Percentiles rank a stretch among this genome's conserved stretches.
phyloP scores from a whole-genome alignment of 495 filamentous ascomycete species.

The Cercophora sp. region DNA sequence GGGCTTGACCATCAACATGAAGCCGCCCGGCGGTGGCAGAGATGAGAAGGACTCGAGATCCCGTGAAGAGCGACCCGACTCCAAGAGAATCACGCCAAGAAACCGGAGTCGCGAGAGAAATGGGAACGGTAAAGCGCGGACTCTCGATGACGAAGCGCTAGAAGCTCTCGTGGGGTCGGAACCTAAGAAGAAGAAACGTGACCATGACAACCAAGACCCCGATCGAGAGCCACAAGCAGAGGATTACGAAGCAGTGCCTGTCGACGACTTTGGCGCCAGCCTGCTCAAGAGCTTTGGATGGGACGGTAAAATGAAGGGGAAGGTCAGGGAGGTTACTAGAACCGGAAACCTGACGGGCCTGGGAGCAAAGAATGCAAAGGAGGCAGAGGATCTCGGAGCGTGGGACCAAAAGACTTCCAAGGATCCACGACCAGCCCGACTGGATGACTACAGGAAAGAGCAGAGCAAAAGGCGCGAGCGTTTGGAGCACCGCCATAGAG shows the following conservation, averaged over 20 bases:
- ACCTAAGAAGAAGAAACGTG: conserved; percentile 11
- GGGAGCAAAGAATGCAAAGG: conserved; percentile 67
- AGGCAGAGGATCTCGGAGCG: conserved; percentile 58
- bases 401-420: conserved; percentile 34
- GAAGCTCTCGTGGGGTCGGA: conserved; percentile 68
- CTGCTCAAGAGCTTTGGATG: conserved; percentile 89
- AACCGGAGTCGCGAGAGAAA: conserved; percentile 37
- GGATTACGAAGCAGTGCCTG: conserved; percentile 82
- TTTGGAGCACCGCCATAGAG: conserved; percentile 34
- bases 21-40: conserved; percentile 2
- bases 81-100: conserved; percentile 15
- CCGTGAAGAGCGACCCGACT: conserved; percentile 3
- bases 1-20: conserved; percentile 42
- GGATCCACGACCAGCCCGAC: conserved; percentile 32
- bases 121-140: no score
- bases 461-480: conserved; percentile 39
- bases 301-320: conserved; percentile 70
- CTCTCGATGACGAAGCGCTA: conserved; percentile 77
- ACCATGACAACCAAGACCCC: conserved; percentile 57
- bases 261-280: conserved; percentile 90
- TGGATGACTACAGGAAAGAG: conserved; percentile 43
- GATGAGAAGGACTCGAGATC: not conserved
- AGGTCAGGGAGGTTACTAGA: conserved; percentile 48
- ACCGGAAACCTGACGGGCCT: conserved; percentile 81
- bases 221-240: conserved; percentile 73